A percentile compares a stretch with the other conserved stretches of the same genome.
phyloP scores from a whole-genome alignment of 2,329 filamentous ascomycete species.

The Sphaerulina musiva region DNA sequence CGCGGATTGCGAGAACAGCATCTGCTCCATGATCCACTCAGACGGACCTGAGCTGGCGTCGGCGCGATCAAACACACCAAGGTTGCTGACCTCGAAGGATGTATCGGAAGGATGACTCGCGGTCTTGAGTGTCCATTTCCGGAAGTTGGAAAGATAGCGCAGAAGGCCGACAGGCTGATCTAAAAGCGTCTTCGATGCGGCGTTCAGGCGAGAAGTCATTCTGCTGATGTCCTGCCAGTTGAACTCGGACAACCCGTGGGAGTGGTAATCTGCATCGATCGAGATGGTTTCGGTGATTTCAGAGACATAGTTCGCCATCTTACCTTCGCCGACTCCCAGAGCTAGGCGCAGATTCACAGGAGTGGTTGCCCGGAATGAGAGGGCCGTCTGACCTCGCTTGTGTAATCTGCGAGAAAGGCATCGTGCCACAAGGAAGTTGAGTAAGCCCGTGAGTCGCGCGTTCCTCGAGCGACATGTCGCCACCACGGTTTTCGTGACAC shows the following conservation, averaged over 20 bases:
- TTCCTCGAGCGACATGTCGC: conserved; percentile 30
- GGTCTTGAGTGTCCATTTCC: conserved; percentile 38
- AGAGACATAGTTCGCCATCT: conserved; percentile 36
- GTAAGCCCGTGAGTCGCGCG: conserved; percentile 39
- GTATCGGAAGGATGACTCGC: conserved; percentile 36
- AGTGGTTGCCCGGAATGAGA: conserved; percentile 36
- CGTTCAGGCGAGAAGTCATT: conserved; percentile 33
- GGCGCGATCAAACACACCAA: conserved; percentile 35
- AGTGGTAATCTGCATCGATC: neutral
- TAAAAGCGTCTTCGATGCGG: conserved; percentile 29
- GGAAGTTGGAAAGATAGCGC: conserved; percentile 37
- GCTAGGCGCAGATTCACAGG: conserved; percentile 40
- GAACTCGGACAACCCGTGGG: neutral
- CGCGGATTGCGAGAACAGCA: conserved; percentile 44
- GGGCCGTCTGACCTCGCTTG: conserved; percentile 14
- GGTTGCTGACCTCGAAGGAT: conserved; percentile 45
- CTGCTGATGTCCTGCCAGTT: conserved; percentile 34
- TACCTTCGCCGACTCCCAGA: conserved; percentile 29
- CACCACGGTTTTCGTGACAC: conserved; percentile 29
- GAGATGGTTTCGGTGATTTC: conserved; percentile 16
- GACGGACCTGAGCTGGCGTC: neutral
- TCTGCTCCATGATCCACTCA: conserved; percentile 29
- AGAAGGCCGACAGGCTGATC: conserved; percentile 43
- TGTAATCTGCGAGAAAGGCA: conserved; percentile 33
- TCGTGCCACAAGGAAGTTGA: conserved; percentile 39